phyloP scores from a whole-genome alignment of 2,329 filamentous ascomycete species.

The Xylariaceae sp. region DNA sequence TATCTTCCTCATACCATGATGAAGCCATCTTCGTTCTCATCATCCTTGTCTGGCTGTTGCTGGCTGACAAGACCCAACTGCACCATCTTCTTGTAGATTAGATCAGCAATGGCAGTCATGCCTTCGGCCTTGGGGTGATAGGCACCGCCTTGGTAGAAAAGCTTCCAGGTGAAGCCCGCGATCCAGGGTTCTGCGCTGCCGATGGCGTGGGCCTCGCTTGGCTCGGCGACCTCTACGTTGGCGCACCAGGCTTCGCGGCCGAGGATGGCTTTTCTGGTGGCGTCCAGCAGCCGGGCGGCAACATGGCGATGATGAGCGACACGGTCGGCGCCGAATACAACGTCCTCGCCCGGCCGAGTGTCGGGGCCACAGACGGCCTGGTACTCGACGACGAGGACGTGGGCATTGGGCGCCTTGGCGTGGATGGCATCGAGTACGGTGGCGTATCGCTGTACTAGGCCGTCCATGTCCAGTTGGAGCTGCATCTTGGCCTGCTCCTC shows the following conservation, averaged over 20 bases:
- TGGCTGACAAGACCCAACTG: constrained; percentile 19
- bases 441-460: constrained; percentile 23
- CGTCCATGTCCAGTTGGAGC: constrained; percentile 17
- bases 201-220: constrained; percentile 26
- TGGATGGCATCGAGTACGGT: constrained; percentile 23
- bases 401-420: constrained; percentile 36
- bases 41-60: constrained; percentile 5
- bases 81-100: constrained; percentile 23
- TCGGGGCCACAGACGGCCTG: constrained; percentile 30
- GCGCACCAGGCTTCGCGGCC: constrained; percentile 26
- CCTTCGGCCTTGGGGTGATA: constrained; percentile 29
- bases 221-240: constrained; percentile 20
- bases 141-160: constrained; percentile 21
- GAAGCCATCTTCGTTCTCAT: constrained; percentile 11
- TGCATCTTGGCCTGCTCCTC: constrained; percentile 6
- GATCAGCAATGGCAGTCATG: constrained; percentile 26
- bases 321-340: constrained; percentile 24
- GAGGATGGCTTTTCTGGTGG: constrained; percentile 21
- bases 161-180: constrained; percentile 25
- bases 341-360: constrained; percentile 21
- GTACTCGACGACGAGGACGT: constrained; percentile 39
- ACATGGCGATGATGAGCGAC: constrained; percentile 24
- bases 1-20: constrained; percentile 12
- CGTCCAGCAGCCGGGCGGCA: constrained; percentile 20
- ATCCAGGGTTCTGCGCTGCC: constrained; percentile 29